These are phyloP conservation scores for Ogataea kodamae DNA, from an alignment of 805 yeast genomes.

Conservation along the genomic window DNA sequence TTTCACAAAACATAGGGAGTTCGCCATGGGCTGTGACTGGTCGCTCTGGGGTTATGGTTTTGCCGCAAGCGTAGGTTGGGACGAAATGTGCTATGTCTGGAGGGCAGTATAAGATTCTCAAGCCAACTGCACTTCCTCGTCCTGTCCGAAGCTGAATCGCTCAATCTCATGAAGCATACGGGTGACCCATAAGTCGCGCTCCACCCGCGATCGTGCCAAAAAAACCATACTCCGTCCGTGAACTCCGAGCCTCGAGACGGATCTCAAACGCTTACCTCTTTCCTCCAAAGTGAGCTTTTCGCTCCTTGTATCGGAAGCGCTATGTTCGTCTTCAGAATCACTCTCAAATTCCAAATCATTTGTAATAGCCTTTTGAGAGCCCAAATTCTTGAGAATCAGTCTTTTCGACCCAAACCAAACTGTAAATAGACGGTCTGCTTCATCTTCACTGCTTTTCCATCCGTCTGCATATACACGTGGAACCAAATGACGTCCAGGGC, in stretches of 20 bases:
- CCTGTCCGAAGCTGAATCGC: slow-evolving; percentile 30
- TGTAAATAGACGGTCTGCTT: slow-evolving; percentile 70
- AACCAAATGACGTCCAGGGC: slow-evolving; percentile 54
- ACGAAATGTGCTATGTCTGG: slow-evolving; percentile 91
- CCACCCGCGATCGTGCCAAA: slow-evolving; percentile 77
- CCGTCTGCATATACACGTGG: slow-evolving; percentile 82
- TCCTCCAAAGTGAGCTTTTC: slow-evolving; percentile 9
- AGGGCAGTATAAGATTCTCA: slow-evolving; percentile 45
- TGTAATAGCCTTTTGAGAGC: slow-evolving; percentile 7
- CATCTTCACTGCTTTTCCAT: slow-evolving; percentile 78
- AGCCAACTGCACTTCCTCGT: slow-evolving; percentile 20
- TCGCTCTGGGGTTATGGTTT: slow-evolving; percentile 96
- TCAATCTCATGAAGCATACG: slow-evolving; percentile 43
- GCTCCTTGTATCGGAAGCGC: slow-evolving; percentile 1
- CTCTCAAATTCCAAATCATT: slow-evolving; percentile 7
- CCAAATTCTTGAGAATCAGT: slow-evolving; percentile 33
- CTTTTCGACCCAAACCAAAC: slow-evolving; percentile 77
- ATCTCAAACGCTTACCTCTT: slow-evolving; percentile 35
- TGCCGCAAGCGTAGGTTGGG: slow-evolving; percentile 96
- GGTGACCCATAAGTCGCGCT: slow-evolving; percentile 78
- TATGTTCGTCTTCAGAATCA: slow-evolving; percentile 7
- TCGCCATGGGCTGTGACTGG: slow-evolving; percentile 93
- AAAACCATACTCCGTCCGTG: slow-evolving; percentile 70
- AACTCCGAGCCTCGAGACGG: slow-evolving; percentile 56
- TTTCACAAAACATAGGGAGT: slow-evolving; percentile 76